A percentile compares a stretch with the other conserved stretches of the same genome.
These are phyloP conservation scores for Colletotrichum somersetense DNA, from an alignment of 2,329 filamentous ascomycete genomes.

Conservation along the genomic window DNA sequence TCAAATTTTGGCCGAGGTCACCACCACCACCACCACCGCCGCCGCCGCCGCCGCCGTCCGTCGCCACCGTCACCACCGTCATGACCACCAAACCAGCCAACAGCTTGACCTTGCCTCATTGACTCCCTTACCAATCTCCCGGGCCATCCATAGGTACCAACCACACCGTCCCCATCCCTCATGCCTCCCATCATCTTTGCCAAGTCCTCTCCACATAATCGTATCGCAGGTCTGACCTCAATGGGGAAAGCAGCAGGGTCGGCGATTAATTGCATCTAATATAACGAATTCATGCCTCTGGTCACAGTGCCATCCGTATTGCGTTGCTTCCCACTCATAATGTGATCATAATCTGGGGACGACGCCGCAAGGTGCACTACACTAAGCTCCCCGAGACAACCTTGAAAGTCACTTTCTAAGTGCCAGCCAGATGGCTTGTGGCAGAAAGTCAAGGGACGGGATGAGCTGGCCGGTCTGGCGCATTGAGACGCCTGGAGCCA, in stretches of 20 bases:
- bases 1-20: conserved; percentile 13
- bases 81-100: conserved; percentile 18
- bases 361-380: conserved; percentile 4
- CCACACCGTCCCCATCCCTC: conserved; percentile 17
- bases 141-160: conserved; percentile 6
- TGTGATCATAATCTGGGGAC: conserved; percentile 16
- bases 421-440: conserved; percentile 16
- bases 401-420: background rate
- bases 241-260: conserved; percentile 21
- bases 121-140: conserved; percentile 26
- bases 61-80: conserved; percentile 25
- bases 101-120: conserved; percentile 28
- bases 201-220: conserved; percentile 11
- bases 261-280: conserved; percentile 35
- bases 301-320: conserved; percentile 4
- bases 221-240: conserved; percentile 9
- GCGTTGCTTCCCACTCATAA: conserved; percentile 19
- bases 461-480: conserved; percentile 4
- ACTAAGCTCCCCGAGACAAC: background rate
- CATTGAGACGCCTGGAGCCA: conserved; percentile 14
- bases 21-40: conserved; percentile 7
- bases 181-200: conserved; percentile 7
- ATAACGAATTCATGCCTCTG: conserved; percentile 37
- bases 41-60: conserved; percentile 10
- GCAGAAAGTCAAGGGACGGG: conserved; percentile 11